phyloP scores from a whole-genome alignment of 345 rosid genomes.

The Populus alba region DNA sequence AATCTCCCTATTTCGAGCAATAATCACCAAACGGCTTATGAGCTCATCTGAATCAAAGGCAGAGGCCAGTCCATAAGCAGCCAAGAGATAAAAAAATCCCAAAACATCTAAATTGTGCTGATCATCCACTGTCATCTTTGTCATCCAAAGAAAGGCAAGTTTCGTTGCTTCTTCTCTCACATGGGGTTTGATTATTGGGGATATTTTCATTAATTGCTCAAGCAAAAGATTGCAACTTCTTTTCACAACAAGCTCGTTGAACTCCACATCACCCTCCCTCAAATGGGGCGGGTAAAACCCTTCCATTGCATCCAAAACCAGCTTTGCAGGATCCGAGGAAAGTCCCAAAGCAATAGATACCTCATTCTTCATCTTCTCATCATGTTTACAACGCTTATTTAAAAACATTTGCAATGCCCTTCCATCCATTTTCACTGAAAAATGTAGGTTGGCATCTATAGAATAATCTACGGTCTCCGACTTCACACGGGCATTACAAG shows the following conservation, averaged over 20 bases:
- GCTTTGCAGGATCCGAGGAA: conserved; percentile 53
- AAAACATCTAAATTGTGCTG: conserved; percentile 30
- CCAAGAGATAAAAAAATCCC: conserved; percentile 43
- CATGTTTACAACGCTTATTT: conserved; percentile 37
- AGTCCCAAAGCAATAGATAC: conserved; percentile 22
- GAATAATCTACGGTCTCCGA: conserved; percentile 3
- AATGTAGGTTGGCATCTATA: not conserved
- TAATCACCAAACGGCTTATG: conserved; percentile 24
- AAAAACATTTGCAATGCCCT: conserved; percentile 46
- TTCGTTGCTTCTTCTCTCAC: conserved; percentile 39
- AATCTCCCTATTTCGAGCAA: conserved; percentile 26
- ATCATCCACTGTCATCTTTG: conserved; percentile 20
- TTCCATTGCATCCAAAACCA: conserved; percentile 56
- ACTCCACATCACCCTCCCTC: conserved; percentile 24
- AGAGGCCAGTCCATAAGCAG: conserved; percentile 33
- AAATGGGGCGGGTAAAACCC: conserved; percentile 40
- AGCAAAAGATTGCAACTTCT: conserved; percentile 46
- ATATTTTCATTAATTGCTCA: conserved; percentile 41
- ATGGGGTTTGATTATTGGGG: conserved; percentile 29
- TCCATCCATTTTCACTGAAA: conserved; percentile 28
- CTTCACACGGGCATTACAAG: conserved; percentile 5
- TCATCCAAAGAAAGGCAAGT: conserved; percentile 31
- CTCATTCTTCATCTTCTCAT: conserved; percentile 28
- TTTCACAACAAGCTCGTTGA: conserved; percentile 33
- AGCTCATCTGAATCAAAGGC: conserved; percentile 31